Evolutionary conservation across 768 basidiomycete species (phyloP), one percentile per base, ranked within the genome.

Genomic region (Russula lepida): DNA sequence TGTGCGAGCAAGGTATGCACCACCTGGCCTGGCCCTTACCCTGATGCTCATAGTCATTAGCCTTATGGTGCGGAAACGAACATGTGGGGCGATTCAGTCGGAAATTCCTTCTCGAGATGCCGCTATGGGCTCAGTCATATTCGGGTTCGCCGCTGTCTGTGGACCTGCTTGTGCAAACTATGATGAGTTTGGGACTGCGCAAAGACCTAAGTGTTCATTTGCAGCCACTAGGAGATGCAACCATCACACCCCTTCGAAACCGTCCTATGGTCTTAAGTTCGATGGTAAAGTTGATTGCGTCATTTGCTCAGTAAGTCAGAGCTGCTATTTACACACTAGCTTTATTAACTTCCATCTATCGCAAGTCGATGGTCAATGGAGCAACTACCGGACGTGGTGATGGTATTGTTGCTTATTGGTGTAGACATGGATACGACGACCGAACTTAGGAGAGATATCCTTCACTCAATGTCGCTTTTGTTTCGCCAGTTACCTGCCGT

Each of bases 371-470:
- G 17, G 63, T 67, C 51, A 19, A 47, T 57, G 7, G 68, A 73
- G 6, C 82, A 85, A 23, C 66, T 79, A 1, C 75, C 80, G 13
- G 76, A 82, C 59, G 68, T 84, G 23, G 64, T 85, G 8, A 64
- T 82, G 52, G 71, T 75, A 2, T 65, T 90, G 44, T 62, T 84
- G 4, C 71, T 85, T 3, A 69, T 89, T 28, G 84, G 76, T 2
- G 76, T 86, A 62, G 88, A 89, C 65, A 69, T 75, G 1, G 71
- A 75, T 13, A 78, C 78, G 33, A 71, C 78, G 1, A 67, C 70
- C 4, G 77, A 80, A 15, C 72, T 84, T 8, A 74, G 71, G 56
- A 72, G 69, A 27, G 81, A 81, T 7, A 70, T 86, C 48, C 76
- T 76, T 48, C 64, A 72, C 7, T 74, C 79, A 1, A 70, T 86